These are phyloP conservation scores for Roridomyces roridus DNA, from an alignment of 768 basidiomycete species.

Conservation along the genomic window DNA sequence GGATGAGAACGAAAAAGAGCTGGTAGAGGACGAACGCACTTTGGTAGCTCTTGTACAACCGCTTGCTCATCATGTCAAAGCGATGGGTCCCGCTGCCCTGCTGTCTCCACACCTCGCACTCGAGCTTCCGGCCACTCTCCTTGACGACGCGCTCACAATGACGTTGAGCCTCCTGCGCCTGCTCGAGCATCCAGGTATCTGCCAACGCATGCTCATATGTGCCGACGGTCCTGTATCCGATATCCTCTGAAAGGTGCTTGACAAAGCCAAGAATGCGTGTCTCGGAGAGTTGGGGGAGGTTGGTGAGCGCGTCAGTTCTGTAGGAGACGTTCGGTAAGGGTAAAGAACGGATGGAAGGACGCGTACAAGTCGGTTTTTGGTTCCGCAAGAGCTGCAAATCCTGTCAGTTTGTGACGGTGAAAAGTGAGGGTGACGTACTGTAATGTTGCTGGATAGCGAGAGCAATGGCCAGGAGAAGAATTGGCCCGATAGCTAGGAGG, in stretches of 20 bases:
- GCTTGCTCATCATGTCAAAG: conserved; percentile 90
- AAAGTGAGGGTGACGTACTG: conserved; percentile 37
- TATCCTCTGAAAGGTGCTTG: conserved; percentile 78
- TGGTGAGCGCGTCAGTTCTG: conserved; percentile 56
- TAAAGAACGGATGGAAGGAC: neutral
- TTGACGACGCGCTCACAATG: conserved; percentile 65
- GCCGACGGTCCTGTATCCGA: conserved; percentile 92
- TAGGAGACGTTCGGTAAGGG: neutral
- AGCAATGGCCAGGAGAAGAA: conserved; percentile 57
- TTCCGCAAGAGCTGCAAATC: conserved; percentile 57
- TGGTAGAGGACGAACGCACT: conserved; percentile 23
- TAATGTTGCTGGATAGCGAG: conserved; percentile 55
- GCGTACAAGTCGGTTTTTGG: conserved; percentile 62
- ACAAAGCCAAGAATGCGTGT: conserved; percentile 66
- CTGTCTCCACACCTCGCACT: conserved; percentile 93
- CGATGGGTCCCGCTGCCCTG: conserved; percentile 87
- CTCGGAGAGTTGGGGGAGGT: conserved; percentile 76
- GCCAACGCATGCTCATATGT: conserved; percentile 87
- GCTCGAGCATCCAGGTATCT: conserved; percentile 80
- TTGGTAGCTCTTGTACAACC: conserved; percentile 86
- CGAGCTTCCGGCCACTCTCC: conserved; percentile 59
- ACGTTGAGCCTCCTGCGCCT: conserved; percentile 64
- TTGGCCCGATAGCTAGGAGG: conserved; percentile 56
- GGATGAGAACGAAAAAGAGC: neutral
- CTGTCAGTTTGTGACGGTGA: neutral